A percentile compares a stretch with the other conserved stretches of the same genome.
Evolutionary conservation across 1,284 basidiomycete species (phyloP).

Genomic region (Hymenochaete sp.): DNA sequence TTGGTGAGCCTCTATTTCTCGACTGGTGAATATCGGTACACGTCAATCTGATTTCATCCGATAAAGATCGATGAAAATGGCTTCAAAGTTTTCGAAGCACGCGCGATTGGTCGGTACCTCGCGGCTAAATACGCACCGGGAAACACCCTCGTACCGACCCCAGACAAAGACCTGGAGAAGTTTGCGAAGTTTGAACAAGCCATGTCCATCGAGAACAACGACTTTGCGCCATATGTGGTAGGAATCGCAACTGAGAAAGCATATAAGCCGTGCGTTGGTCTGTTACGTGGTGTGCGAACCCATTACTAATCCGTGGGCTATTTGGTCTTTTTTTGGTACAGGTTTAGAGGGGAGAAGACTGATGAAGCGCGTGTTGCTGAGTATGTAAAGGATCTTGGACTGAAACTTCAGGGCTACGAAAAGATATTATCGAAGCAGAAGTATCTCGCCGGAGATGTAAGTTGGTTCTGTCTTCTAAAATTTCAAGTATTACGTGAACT

Average conservation of each 20-base stretch:
- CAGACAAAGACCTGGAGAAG: slow-evolving; percentile 22
- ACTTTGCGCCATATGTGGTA: slow-evolving; percentile 40
- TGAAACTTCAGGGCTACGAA: slow-evolving; percentile 39
- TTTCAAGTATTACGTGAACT: too few relatives aligned
- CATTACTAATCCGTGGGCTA: neutral
- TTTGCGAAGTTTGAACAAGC: slow-evolving; percentile 29
- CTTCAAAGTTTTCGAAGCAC: slow-evolving; percentile 23
- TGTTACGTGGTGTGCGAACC: neutral
- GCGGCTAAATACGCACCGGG: slow-evolving; percentile 23
- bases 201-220: slow-evolving; percentile 25
- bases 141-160: slow-evolving; percentile 15
- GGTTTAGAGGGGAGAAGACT: too few relatives aligned
- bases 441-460: slow-evolving; percentile 38
- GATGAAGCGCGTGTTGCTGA: slow-evolving; percentile 19
- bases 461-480: slow-evolving; percentile 17
- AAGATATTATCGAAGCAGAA: slow-evolving; percentile 37
- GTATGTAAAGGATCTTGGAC: slow-evolving; percentile 23
- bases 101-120: slow-evolving; percentile 28
- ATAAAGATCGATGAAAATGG: slow-evolving; percentile 19
- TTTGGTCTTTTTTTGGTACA: neutral
- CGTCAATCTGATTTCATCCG: too few relatives aligned
- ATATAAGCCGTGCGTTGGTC: slow-evolving; percentile 35
- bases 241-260: slow-evolving; percentile 37
- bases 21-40: too few relatives aligned
- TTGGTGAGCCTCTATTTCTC: slow-evolving; percentile 32